Conservation (phyloP, 2,329 filamentous ascomycete genomes). For the Chaetomiaceae sp. region DNA sequence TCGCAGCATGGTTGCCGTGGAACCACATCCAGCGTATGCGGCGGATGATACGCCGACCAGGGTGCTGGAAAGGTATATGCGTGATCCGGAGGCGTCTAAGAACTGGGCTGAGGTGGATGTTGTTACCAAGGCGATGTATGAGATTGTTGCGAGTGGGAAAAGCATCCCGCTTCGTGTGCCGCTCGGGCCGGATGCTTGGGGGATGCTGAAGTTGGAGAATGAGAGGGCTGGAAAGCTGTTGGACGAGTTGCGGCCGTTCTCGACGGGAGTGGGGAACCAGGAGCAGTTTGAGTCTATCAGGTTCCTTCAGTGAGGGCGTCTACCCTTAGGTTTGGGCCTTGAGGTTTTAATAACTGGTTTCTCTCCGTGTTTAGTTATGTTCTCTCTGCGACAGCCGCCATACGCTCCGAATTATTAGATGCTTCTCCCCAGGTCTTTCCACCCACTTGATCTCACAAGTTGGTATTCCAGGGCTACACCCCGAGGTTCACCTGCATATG, state of each 20-base stretch:
- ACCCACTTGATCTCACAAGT: too few relatives aligned
- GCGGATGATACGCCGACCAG: slow-evolving; percentile 31
- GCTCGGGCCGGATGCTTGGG: slow-evolving; percentile 36
- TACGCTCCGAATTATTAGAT: too few relatives aligned
- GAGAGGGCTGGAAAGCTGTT: slow-evolving; percentile 30
- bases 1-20: slow-evolving; percentile 26
- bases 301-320: not conserved
- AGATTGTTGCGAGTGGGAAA: slow-evolving; percentile 31
- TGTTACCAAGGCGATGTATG: slow-evolving; percentile 35
- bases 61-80: slow-evolving; percentile 29
- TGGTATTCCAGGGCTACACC: too few relatives aligned
- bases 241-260: slow-evolving; percentile 32
- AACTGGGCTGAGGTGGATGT: slow-evolving; percentile 32
- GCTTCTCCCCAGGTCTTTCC: too few relatives aligned
- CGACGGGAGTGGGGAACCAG: slow-evolving; percentile 9
- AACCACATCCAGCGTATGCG: slow-evolving; percentile 38
- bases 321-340: not conserved
- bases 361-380: too few relatives aligned
- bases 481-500: too few relatives aligned
- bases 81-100: slow-evolving; percentile 23
- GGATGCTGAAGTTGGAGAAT: slow-evolving; percentile 31
- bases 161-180: slow-evolving; percentile 39
- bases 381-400: too few relatives aligned
- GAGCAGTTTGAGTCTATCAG: slow-evolving; percentile 10
- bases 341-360: not conserved